Base-by-base conservation (phyloP, 2,329 filamentous ascomycete species). In the Aureobasidium sp. region DNA sequence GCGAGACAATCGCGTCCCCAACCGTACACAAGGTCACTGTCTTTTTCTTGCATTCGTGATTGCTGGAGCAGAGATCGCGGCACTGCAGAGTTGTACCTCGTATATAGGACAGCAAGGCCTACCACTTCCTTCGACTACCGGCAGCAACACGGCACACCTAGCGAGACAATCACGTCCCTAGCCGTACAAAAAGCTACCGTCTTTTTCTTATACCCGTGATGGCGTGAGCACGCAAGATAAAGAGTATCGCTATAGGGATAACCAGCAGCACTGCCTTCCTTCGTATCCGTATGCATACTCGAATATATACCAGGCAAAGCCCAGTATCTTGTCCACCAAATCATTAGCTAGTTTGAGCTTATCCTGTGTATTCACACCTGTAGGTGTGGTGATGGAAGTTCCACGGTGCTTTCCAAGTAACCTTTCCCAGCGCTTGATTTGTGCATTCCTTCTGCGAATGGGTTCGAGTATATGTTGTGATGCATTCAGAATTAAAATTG, bases 341-440 rank as follows among this genome's bases (percentile, higher is more conserved):
- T 67, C 61, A 53, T 77, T 75, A 19, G 73, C 64, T 23, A 78
- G 62, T 1, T 67, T 67, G 3, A 78, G 66, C 74, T 75, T 78
- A 0, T 67, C 67, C 21, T 75, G 73, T 0, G 75, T 76, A 47
- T 77, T 73, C 0, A 75, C 67, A 53, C 72, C 66, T 0, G 76
- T 78, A 17, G 78, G 66, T 0, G 76, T 71, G 0, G 77, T 79
- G 19, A 84, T 73, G 0, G 82, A n/a, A 78, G 65, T 86, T 86
- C 79, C 81, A 85, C 0, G 81, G 77, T 2, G 78, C 81, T 66
- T 86, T 86, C 71, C 82, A 76, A 0, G 85, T 73, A 0, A 85
- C 75, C 69, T 86, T 57, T 78, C 75, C 83, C 83, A 86, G 9
- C 83, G 77, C 55, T 80, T 77, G 0, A 76, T 65, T 64, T 86